These are phyloP conservation scores for Lignosus rhinocerotis DNA, from an alignment of 1,284 basidiomycete genomes.

Conservation along the genomic window DNA sequence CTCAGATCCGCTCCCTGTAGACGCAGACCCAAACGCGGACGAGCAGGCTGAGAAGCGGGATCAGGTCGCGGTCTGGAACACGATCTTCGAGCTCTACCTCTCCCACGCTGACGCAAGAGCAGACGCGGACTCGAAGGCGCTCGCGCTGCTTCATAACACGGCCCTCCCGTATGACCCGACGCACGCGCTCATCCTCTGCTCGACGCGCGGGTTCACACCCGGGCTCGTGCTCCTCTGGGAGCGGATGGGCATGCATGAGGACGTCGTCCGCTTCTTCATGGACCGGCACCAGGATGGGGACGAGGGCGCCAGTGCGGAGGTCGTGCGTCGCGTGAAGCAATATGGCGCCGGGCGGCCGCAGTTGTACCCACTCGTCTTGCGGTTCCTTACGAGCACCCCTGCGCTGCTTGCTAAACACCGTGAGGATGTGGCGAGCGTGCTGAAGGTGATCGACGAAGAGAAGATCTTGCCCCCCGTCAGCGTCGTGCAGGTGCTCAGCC, in stretches of 20 bases:
- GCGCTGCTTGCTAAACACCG: constrained; percentile 71
- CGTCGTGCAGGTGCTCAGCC: constrained; percentile 85
- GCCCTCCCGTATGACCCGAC: constrained; percentile 84
- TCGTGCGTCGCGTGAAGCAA: constrained; percentile 69
- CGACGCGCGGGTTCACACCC: constrained; percentile 76
- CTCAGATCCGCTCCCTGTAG: constrained; percentile 14
- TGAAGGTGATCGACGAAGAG: constrained; percentile 78
- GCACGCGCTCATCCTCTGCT: constrained; percentile 93
- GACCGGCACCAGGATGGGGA: constrained; percentile 54
- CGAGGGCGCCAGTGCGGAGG: constrained; percentile 58
- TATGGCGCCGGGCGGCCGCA: constrained; percentile 76
- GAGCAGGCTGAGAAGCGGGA: constrained; percentile 64
- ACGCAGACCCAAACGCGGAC: constrained; percentile 38
- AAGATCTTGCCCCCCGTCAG: constrained; percentile 85
- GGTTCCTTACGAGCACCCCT: constrained; percentile 84
- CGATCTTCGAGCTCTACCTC: constrained; percentile 92
- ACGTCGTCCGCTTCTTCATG: constrained; percentile 92
- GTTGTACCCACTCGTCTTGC: constrained; percentile 87
- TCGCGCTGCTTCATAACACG: constrained; percentile 63
- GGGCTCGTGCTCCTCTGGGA: constrained; percentile 93
- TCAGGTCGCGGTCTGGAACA: constrained; percentile 93
- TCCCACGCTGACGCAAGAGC: constrained; percentile 41
- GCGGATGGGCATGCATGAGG: constrained; percentile 93
- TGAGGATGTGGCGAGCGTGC: constrained; percentile 66
- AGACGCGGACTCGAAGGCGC: constrained; percentile 53